phyloP scores from a whole-genome alignment of 2,329 filamentous ascomycete genomes.

The Ophiosphaerella herpotricha region DNA sequence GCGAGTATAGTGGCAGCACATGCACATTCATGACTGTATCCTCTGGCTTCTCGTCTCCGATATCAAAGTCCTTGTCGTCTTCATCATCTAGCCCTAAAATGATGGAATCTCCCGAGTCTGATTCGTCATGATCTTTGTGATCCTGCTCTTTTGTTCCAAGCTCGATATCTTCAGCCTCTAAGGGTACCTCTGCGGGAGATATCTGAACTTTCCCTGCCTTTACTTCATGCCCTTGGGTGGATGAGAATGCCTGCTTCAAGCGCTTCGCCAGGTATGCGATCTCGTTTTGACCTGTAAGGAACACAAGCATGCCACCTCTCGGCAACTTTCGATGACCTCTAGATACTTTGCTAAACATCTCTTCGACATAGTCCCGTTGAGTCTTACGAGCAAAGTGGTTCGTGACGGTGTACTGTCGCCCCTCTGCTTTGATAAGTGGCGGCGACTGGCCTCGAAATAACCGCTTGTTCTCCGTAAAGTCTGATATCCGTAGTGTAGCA shows the following conservation, averaged over 20 bases:
- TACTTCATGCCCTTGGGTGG: conserved; percentile 52
- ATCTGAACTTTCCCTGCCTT: conserved; percentile 72
- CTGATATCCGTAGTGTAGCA: conserved; percentile 86
- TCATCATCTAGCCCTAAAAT: conserved; percentile 65
- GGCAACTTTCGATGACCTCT: conserved; percentile 89
- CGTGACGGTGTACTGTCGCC: conserved; percentile 87
- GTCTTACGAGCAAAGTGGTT: conserved; percentile 86
- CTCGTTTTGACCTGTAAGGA: conserved; percentile 91
- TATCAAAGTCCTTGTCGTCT: conserved; percentile 67
- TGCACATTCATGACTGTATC: conserved; percentile 72
- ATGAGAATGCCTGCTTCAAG: conserved; percentile 70
- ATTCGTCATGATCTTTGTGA: conserved; percentile 52
- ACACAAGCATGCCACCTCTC: conserved; percentile 88
- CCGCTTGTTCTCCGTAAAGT: conserved; percentile 81
- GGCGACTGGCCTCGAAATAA: conserved; percentile 76
- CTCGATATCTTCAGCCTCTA: conserved; percentile 87
- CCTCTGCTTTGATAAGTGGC: conserved; percentile 86
- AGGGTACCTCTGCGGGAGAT: conserved; percentile 73
- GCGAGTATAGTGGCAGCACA: conserved; percentile 90
- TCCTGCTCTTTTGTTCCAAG: conserved; percentile 61
- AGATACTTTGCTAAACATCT: conserved; percentile 84
- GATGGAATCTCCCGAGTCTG: conserved; percentile 61
- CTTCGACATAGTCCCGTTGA: conserved; percentile 84
- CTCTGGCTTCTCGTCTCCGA: conserved; percentile 66
- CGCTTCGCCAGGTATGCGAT: conserved; percentile 82